Evolutionary conservation across 2,329 filamentous ascomycete species (phyloP).

Genomic region (Hypoxylon sp.): DNA sequence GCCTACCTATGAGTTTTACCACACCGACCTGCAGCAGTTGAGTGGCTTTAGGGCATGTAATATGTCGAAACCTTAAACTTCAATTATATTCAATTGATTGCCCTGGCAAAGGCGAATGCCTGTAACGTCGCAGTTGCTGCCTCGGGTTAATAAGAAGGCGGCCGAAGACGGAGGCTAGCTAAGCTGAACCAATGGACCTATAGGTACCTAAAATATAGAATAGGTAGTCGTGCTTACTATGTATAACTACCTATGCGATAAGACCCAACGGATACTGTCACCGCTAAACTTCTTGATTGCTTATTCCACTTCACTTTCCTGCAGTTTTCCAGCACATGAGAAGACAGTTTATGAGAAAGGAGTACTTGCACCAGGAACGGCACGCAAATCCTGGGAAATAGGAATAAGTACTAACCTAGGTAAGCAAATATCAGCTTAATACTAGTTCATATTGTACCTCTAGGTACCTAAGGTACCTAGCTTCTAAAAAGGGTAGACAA

Average conservation of each 20-base stretch:
- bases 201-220: conserved; percentile 1
- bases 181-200: conserved; percentile 11
- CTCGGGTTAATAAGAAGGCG: conserved; percentile 15
- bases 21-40: not conserved
- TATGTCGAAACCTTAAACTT: not conserved
- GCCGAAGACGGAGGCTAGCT: conserved; percentile 35
- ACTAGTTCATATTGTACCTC: not conserved
- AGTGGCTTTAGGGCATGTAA: not conserved
- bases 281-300: conserved; percentile 5
- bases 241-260: conserved; percentile 6
- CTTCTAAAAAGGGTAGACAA: not conserved
- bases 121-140: not conserved
- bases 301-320: conserved; percentile 13
- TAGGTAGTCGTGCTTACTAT: conserved; percentile 29
- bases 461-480: too few relatives aligned
- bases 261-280: conserved; percentile 4
- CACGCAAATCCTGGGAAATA: not conserved
- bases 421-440: not conserved
- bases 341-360: conserved; percentile 8
- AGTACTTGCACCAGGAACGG: not conserved
- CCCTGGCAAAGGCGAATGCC: not conserved
- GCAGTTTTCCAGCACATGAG: not conserved
- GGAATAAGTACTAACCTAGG: not conserved
- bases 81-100: not conserved
- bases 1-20: not conserved